Base-by-base conservation (phyloP, 2,329 filamentous ascomycete species). In the Sporothrix humicola region DNA sequence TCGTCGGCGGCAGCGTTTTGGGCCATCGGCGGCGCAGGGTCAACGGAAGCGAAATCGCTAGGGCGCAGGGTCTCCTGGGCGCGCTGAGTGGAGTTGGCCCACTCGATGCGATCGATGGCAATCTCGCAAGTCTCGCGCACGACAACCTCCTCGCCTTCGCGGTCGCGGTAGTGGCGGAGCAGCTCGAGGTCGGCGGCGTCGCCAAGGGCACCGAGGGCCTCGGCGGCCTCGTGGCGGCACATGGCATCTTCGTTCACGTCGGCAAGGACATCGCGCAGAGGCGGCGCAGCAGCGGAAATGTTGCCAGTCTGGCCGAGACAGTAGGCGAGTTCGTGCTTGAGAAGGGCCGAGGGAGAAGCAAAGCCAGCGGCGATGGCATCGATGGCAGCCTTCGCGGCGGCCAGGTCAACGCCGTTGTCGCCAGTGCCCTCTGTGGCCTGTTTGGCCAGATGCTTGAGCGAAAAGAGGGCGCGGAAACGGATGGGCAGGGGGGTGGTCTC, bases 71-170 rank as follows among this genome's bases (percentile, higher is more conserved):
- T 93, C 84, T 98, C 95, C 59, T 84, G 83, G 80, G 91, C 91
- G 76, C 89, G 86, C 78, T 89, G 86, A 79, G 91, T 88, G 1
- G 91, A 93, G 79, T 93, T 92, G 82, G 96, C 94, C 95, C 96
- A 99, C 81, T 95, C 88, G 79, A 99, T 97, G 77, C 96, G 90
- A 79, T 94, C 95, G 73, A 98, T 92, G 6, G 97, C 95, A 80
- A 99, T 96, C 81, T 99, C 96, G 81, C 96, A 99, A 0, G 96
- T 99, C 86, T 99, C 95, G 58, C 89, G 89, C n/a, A 99, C 91
- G 54, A 94, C 92, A 42, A 92, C 90, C 48, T 91, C 87, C 83
- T 98, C 95, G 20, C 88, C 89, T 75, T 86, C 83, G 76, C 93
- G 90, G 80, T 98, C 93, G 76, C 93, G 88, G 79, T 94, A 89